A percentile compares a stretch with the other conserved stretches of the same genome.
Evolutionary conservation across 768 basidiomycete species (phyloP).

Genomic region (Filobasidium floriforme): DNA sequence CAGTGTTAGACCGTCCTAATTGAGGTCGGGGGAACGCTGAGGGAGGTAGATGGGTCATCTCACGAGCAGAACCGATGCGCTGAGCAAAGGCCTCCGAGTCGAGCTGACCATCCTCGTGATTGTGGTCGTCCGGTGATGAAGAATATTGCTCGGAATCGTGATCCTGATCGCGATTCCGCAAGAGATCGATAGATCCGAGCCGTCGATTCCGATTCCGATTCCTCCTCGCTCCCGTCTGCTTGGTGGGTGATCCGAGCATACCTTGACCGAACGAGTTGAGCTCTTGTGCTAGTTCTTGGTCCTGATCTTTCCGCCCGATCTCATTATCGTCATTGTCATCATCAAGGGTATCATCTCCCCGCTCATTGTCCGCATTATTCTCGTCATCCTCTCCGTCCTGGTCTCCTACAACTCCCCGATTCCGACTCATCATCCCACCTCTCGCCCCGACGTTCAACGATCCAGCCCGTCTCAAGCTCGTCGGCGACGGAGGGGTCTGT

Average conservation of each 20-base stretch:
- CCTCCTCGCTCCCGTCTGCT: not conserved
- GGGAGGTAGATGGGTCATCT: not conserved
- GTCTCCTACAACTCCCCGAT: constrained; percentile 16
- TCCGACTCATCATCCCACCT: not conserved
- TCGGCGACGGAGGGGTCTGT: constrained; percentile 50
- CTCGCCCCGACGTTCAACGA: constrained; percentile 20
- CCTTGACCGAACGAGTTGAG: not conserved
- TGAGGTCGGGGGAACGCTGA: constrained; percentile 27
- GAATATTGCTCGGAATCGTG: not conserved
- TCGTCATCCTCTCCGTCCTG: constrained; percentile 18
- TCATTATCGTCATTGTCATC: not conserved
- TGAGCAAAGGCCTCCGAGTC: not conserved
- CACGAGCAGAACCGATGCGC: not conserved
- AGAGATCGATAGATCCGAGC: not conserved
- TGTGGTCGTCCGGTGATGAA: not conserved
- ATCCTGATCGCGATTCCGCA: not conserved
- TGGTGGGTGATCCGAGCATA: constrained; percentile 2
- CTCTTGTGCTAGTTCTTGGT: not conserved
- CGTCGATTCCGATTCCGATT: not conserved
- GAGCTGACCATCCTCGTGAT: not conserved
- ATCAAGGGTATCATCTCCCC: not conserved
- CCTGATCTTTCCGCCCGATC: not conserved
- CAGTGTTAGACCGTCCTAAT: constrained; percentile 41
- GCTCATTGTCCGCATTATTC: not conserved
- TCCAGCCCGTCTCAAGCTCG: constrained; percentile 32